Evolutionary conservation across 352 stramenopile species (phyloP).

Genomic region (Phytophthora megakarya): DNA sequence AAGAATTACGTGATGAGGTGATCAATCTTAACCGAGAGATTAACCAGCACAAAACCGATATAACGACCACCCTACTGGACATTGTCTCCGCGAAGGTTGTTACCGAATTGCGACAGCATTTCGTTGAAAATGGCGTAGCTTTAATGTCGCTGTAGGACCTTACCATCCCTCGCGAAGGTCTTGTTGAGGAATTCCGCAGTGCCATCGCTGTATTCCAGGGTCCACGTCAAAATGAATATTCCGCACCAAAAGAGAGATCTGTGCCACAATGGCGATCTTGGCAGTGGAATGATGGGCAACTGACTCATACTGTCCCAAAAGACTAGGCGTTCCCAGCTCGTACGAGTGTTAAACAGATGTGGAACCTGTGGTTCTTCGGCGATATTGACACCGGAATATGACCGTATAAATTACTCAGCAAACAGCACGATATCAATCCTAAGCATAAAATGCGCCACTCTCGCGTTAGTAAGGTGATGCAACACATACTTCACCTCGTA

Average conservation of each 20-base stretch:
- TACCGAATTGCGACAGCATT: not conserved
- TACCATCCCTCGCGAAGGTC: too few relatives aligned
- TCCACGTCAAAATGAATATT: too few relatives aligned
- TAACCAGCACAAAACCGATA: not conserved
- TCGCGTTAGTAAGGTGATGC: not conserved
- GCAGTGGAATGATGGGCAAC: not conserved
- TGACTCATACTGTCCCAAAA: not conserved
- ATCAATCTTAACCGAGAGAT: not conserved
- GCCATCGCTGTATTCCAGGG: too few relatives aligned
- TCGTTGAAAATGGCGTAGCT: not conserved
- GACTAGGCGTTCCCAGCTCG: not conserved
- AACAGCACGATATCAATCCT: not conserved
- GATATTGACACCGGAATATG: not conserved
- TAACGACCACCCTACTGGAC: not conserved
- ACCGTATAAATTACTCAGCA: not conserved
- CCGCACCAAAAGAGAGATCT: too few relatives aligned
- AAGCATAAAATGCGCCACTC: not conserved
- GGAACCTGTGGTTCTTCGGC: not conserved
- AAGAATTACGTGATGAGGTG: too few relatives aligned
- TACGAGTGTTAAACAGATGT: not conserved
- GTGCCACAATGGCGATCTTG: not conserved
- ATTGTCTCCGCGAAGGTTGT: not conserved
- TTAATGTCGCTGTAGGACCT: too few relatives aligned
- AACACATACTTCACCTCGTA: not conserved
- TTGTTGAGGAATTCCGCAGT: too few relatives aligned